These are phyloP conservation scores for Rhizopus arrhizus DNA, from an alignment of 371 early-diverging fungal species.

Conservation along the genomic window DNA sequence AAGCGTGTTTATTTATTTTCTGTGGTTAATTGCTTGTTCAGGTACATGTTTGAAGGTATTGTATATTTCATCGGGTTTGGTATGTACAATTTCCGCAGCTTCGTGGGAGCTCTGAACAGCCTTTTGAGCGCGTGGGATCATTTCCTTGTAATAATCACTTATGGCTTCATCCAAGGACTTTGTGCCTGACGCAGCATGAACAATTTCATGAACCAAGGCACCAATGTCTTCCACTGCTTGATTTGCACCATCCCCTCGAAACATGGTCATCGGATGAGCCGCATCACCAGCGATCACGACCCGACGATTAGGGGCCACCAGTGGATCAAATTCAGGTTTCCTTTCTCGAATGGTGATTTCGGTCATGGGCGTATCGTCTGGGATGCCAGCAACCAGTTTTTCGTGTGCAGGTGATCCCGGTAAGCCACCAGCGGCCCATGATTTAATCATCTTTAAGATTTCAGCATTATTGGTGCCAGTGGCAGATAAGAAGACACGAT, in stretches of 20 bases:
- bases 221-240: constrained; percentile 38
- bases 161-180: constrained; percentile 25
- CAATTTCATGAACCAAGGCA: constrained; percentile 19
- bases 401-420: neutral
- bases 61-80: neutral
- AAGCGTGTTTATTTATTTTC: too few relatives aligned
- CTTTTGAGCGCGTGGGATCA: constrained; percentile 28
- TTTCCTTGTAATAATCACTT: constrained; percentile 24
- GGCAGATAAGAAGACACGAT: neutral
- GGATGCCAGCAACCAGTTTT: neutral
- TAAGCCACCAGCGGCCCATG: constrained; percentile 3
- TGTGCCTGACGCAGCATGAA: constrained; percentile 13
- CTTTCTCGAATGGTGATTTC: constrained; percentile 13
- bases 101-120: constrained; percentile 34
- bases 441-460: neutral
- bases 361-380: neutral
- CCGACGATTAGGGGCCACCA: neutral
- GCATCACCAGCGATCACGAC: constrained; percentile 20
- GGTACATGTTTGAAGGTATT: too few relatives aligned
- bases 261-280: constrained; percentile 29
- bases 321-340: neutral
- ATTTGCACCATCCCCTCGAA: constrained; percentile 31
- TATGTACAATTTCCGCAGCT: constrained; percentile 14
- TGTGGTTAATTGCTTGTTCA: too few relatives aligned
- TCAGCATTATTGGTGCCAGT: constrained; percentile 1